These are phyloP conservation scores for Baorangia bicolor DNA, from an alignment of 768 basidiomycete genomes.

Conservation along the genomic window DNA sequence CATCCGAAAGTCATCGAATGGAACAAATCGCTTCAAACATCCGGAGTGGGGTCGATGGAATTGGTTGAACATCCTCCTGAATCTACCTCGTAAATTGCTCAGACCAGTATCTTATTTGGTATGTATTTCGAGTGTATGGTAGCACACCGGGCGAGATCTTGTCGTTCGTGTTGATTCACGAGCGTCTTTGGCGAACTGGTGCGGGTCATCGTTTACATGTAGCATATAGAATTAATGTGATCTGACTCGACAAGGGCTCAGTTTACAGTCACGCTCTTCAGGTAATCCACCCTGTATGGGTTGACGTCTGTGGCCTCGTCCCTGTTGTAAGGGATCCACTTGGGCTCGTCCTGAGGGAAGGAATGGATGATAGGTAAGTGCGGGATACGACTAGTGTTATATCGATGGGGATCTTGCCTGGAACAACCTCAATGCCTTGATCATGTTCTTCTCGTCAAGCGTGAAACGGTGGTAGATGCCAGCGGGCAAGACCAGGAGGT, in stretches of 20 bases:
- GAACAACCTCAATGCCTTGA: conserved; percentile 83
- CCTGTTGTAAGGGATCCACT: conserved; percentile 82
- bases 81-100: neutral
- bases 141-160: neutral
- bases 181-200: neutral
- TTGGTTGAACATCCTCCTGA: neutral
- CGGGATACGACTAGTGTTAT: neutral
- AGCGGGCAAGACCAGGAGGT: conserved; percentile 83
- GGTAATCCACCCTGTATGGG: conserved; percentile 58
- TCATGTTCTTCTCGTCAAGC: conserved; percentile 69
- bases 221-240: neutral
- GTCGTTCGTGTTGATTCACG: neutral
- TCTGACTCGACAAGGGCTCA: neutral
- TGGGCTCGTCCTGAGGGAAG: conserved; percentile 74
- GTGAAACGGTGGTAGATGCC: conserved; percentile 97
- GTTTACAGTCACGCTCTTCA: conserved; percentile 46
- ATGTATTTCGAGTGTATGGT: neutral
- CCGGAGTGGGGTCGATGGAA: neutral
- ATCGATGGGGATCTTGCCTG: conserved; percentile 46
- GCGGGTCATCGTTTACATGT: neutral
- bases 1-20: conserved; percentile 46
- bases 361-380: neutral
- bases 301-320: conserved; percentile 61
- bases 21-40: conserved; percentile 32
- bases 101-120: conserved; percentile 2